Base-by-base conservation (phyloP, 805 yeast genomes). In the Wickerhamomyces subpelliculosus region DNA sequence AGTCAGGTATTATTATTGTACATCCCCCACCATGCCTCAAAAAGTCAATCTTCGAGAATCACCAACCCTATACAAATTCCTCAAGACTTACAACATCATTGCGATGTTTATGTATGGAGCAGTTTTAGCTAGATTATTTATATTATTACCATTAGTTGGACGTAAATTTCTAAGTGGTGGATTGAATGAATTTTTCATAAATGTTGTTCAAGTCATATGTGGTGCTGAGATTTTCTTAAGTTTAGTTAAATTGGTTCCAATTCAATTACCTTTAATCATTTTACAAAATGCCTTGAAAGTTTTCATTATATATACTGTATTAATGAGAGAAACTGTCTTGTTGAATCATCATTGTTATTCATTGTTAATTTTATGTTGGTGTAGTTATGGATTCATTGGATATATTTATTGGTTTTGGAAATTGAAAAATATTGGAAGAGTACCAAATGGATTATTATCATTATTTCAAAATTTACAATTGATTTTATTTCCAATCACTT, bases 111-210 rank as follows among this genome's bases (percentile, higher is more conserved):
- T 51, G 25, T 41, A 54, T 26, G 37, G 46, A 17, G 61, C 62
- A 10, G 35, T 64, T 13, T 42, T 61, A 58, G 37, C 65, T 3
- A 57, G 90, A 34, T 66, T 79, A 44, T 38, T 68, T 12, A 58
- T 79, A 1, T 58, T 82, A 23, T 59, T 75, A 32, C 84, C 85
- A 1, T 58, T 82, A 20, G 85, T 78, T n/a, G 84, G 86, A 0
- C 57, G 76, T 24, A 65, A 64, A 45, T 81, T 78, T 46, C 55
- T 81, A 17, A 83, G 87, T 2, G 86, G 81, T 7, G 88, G 86
- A 0, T 75, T 82, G 11, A 84, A 84, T 32, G 83, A 75, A 46
- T 81, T 78, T 58, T 72, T 78, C 47, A 37, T 38, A 14, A 27
- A 12, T 11, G 32, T 46, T 2, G 27, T 27, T 4, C 26, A 39